Base-by-base conservation (phyloP, 1,284 basidiomycete genomes). In the Porphyrellus sp. region DNA sequence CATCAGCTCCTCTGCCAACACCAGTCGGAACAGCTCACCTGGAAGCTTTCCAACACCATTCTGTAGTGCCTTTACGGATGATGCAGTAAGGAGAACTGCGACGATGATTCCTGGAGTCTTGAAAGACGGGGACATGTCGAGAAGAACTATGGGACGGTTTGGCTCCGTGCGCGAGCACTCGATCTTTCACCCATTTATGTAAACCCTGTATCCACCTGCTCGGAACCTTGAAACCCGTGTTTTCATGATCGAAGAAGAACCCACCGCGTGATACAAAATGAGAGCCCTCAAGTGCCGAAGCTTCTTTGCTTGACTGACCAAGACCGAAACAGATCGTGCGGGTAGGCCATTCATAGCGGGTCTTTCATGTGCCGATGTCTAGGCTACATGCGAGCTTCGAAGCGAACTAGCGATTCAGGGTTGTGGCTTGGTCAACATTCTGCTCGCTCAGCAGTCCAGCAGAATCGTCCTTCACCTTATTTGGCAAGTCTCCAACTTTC, bases 21-120 rank as follows among this genome's bases (percentile, higher is more conserved):
- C 7, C 16, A 11, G 7, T 9, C 18, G 7, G 6, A 27, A 21
- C 16, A 23, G 34, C 60, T 54, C 37, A 69, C 65, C 65, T 33
- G 65, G 65, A 46, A 67, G 62, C 49, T 58, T 70, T 2, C 69
- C 65, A 30, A 69, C 69, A 20, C 69, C 65, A 59, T 70, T 70
- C 28, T 52, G 49, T 25, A 67, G 13, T 23, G 64, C 65, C 28
- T 31, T 18, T 27, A 49, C 64, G 15, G 52, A 58, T 16, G 45
- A 61, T 4, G 42, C 55, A 34, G 21, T 13, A 16, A 34, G 54
- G 31, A 68, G 37, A 41, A 68, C 33, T 24, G 56, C 52, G 46
- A 55, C 23, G 8, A 37, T 24, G 18, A 20, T n/a, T 12, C 45
- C 28, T 20, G 57, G 43, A 16, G 44, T 27, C 31, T 30, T 61